These are phyloP conservation scores for Ocimum tenuiflorum DNA, from an alignment of 257 asterid species.

Conservation along the genomic window DNA sequence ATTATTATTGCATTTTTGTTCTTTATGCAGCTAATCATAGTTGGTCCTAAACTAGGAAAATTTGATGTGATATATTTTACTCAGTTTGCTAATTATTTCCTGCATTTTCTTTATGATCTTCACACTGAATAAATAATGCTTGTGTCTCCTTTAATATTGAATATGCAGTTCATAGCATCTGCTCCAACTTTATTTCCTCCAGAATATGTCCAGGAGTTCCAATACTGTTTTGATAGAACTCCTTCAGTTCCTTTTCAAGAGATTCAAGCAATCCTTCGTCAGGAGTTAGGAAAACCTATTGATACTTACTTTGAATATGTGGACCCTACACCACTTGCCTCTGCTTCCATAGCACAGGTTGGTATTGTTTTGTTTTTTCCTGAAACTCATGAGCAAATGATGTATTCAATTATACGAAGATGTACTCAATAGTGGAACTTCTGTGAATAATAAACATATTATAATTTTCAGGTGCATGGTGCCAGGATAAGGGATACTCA, in stretches of 20 bases:
- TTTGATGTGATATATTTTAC: not conserved
- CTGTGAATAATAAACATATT: constrained; percentile 22
- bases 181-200: constrained; percentile 95
- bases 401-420: not conserved
- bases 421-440: not conserved
- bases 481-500: constrained; percentile 75
- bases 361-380: not conserved
- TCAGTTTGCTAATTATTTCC: not conserved
- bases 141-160: constrained; percentile 10
- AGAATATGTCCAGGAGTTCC: constrained; percentile 91
- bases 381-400: not conserved
- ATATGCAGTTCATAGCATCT: constrained; percentile 83
- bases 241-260: constrained; percentile 79
- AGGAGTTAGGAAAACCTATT: constrained; percentile 76
- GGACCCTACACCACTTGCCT: constrained; percentile 89
- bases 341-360: constrained; percentile 99
- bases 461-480: constrained; percentile 70
- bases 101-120: not conserved
- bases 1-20: not conserved
- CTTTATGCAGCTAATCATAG: not conserved
- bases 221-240: constrained; percentile 86
- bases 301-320: constrained; percentile 75
- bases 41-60: not conserved
- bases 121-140: constrained; percentile 10
- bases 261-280: constrained; percentile 62